A percentile compares a stretch with the other conserved stretches of the same genome.
Evolutionary conservation across 164 flowering plant genomes (phyloP).

Genomic region (Vitis vinifera): DNA sequence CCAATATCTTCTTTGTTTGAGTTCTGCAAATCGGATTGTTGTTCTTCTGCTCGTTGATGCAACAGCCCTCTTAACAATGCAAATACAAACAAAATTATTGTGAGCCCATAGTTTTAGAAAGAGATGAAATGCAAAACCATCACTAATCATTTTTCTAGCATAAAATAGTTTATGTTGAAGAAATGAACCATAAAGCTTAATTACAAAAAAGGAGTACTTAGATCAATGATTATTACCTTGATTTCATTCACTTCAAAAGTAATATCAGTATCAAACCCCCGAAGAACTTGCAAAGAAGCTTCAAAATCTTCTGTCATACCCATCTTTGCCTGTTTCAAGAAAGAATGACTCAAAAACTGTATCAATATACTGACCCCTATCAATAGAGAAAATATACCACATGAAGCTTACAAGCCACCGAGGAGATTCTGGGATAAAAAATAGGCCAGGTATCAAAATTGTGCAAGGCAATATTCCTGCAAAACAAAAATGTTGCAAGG

Average conservation of each 20-base stretch:
- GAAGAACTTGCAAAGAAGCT: slow-evolving; percentile 92
- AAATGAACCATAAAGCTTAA: not conserved
- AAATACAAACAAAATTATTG: not conserved
- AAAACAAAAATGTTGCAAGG: slow-evolving; percentile 8
- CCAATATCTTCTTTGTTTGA: slow-evolving; percentile 62
- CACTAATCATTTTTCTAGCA: no score
- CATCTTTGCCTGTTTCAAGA: slow-evolving; percentile 81
- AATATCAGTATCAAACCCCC: slow-evolving; percentile 92
- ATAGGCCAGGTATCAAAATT: slow-evolving; percentile 82
- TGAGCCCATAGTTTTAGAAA: no score
- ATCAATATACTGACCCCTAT: not conserved
- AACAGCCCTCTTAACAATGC: slow-evolving; percentile 53
- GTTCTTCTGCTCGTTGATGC: slow-evolving; percentile 55
- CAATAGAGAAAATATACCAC: slow-evolving; percentile 7
- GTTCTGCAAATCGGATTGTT: slow-evolving; percentile 57
- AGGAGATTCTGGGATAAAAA: slow-evolving; percentile 98
- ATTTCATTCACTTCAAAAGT: slow-evolving; percentile 90
- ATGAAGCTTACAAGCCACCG: slow-evolving; percentile 81
- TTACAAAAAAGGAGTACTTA: not conserved
- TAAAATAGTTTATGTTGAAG: no score
- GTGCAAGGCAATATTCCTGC: slow-evolving; percentile 89
- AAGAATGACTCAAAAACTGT: slow-evolving; percentile 3
- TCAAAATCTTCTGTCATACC: slow-evolving; percentile 97
- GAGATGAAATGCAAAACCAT: no score
- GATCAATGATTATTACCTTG: slow-evolving; percentile 47